Evolutionary conservation across 1,284 basidiomycete genomes (phyloP).

Genomic region (Gomphus bonarii): DNA sequence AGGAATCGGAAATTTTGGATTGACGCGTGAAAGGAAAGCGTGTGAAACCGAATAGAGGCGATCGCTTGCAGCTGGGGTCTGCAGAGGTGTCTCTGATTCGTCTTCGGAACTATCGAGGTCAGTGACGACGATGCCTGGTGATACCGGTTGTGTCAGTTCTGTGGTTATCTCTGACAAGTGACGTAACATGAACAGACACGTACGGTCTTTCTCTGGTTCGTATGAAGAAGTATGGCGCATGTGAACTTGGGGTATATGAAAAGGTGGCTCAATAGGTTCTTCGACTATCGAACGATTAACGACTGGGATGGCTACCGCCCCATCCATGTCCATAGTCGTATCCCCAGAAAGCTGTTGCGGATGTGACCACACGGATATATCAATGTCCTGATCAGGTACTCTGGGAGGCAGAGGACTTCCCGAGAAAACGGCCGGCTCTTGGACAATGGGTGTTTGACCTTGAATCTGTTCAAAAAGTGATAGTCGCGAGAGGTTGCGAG

Average conservation of each 20-base stretch:
- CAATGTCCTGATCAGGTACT: neutral
- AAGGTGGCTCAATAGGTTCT: neutral
- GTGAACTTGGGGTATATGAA: constrained; percentile 31
- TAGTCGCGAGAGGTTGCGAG: constrained; percentile 10
- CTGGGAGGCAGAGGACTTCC: neutral
- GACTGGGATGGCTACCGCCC: neutral
- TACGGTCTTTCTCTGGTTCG: constrained; percentile 59
- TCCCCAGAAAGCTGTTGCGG: neutral
- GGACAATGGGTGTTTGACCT: neutral
- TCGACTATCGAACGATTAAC: constrained; percentile 1
- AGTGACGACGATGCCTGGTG: constrained; percentile 49
- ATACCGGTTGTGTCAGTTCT: neutral
- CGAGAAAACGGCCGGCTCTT: neutral
- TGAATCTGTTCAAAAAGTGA: constrained; percentile 1
- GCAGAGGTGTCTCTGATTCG: constrained; percentile 20
- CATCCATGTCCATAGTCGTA: constrained; percentile 1
- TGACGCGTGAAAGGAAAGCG: constrained; percentile 36
- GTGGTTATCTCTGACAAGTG: constrained; percentile 1
- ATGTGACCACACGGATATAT: neutral
- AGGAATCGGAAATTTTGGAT: constrained; percentile 13
- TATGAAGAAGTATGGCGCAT: constrained; percentile 59
- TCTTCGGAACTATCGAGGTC: constrained; percentile 44
- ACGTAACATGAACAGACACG: constrained; percentile 20
- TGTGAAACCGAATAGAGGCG: constrained; percentile 31
- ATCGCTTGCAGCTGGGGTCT: constrained; percentile 13